These are phyloP conservation scores for Sporisorium graminicola DNA, from an alignment of 1,284 basidiomycete species.

Conservation along the genomic window DNA sequence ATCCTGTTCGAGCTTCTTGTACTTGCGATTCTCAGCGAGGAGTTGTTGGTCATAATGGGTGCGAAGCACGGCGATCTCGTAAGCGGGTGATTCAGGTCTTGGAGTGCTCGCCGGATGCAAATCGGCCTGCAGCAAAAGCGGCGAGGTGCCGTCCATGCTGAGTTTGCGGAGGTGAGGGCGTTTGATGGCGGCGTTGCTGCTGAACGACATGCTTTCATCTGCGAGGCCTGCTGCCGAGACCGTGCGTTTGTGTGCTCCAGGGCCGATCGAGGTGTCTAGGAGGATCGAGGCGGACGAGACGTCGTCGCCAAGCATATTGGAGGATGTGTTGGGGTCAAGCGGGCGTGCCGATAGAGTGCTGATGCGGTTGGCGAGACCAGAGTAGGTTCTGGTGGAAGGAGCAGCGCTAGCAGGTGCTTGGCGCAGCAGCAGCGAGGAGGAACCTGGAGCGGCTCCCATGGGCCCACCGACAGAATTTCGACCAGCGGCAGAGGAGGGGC, in stretches of 20 bases:
- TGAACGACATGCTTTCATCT: slow-evolving; percentile 28
- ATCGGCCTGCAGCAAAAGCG: slow-evolving; percentile 33
- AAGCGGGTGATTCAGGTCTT: slow-evolving; percentile 41
- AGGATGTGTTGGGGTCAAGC: slow-evolving; percentile 27
- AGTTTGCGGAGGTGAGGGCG: slow-evolving; percentile 41
- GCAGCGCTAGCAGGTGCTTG: slow-evolving; percentile 33
- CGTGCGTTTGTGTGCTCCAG: slow-evolving; percentile 30
- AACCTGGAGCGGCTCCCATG: slow-evolving; percentile 2
- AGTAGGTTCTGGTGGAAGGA: slow-evolving; percentile 33
- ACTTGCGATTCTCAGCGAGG: slow-evolving; percentile 48
- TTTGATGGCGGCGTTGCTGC: slow-evolving; percentile 20
- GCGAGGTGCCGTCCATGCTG: slow-evolving; percentile 41
- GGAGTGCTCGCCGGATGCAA: slow-evolving; percentile 31
- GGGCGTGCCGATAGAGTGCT: slow-evolving; percentile 37
- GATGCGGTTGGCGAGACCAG: slow-evolving; percentile 33
- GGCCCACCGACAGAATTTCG: slow-evolving; percentile 17
- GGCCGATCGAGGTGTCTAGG: slow-evolving; percentile 29
- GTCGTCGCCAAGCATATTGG: slow-evolving; percentile 34
- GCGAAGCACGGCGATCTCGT: slow-evolving; percentile 55
- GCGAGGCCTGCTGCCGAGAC: slow-evolving; percentile 34
- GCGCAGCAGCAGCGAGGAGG: slow-evolving; percentile 19
- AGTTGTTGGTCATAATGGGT: slow-evolving; percentile 60
- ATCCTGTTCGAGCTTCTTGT: slow-evolving; percentile 58
- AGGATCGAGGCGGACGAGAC: slow-evolving; percentile 28
- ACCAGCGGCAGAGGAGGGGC: slow-evolving; percentile 17